Evolutionary conservation across 2,329 filamentous ascomycete genomes (phyloP).

Genomic region (Fusarium nurragi): DNA sequence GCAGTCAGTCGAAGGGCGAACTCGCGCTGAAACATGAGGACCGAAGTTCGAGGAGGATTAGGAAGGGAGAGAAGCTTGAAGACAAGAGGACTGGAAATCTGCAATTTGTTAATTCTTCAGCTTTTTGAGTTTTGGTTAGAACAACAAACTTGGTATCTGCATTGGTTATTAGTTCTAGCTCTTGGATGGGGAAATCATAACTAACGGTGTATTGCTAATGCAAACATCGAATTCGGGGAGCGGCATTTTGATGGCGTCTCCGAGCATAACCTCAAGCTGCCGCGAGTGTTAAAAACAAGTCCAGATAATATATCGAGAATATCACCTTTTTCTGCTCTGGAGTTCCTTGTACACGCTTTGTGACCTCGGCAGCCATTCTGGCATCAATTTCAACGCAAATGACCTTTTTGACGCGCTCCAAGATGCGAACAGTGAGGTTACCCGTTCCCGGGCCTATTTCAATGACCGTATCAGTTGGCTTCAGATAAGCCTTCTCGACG

Average conservation of each 20-base stretch:
- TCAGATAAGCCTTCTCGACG: conserved; percentile 80
- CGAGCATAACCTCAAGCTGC: conserved; percentile 81
- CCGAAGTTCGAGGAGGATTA: conserved; percentile 81
- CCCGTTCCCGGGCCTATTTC: conserved; percentile 93
- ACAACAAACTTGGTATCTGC: conserved; percentile 56
- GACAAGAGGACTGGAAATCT: conserved; percentile 90
- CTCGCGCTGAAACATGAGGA: conserved; percentile 97
- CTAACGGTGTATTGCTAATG: conserved; percentile 69
- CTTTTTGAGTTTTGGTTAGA: background rate
- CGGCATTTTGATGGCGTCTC: conserved; percentile 87
- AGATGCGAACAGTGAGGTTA: conserved; percentile 87
- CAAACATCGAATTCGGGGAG: conserved; percentile 81
- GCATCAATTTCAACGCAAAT: conserved; percentile 94
- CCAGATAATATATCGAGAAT: background rate
- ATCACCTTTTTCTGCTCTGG: conserved; percentile 76
- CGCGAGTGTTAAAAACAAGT: background rate
- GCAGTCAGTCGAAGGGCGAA: conserved; percentile 92
- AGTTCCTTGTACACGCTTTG: conserved; percentile 91
- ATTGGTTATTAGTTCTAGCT: conserved; percentile 24
- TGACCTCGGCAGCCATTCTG: conserved; percentile 94
- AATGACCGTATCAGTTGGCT: conserved; percentile 88
- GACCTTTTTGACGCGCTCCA: conserved; percentile 83
- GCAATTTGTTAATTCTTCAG: conserved; percentile 32
- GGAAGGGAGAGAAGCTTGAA: conserved; percentile 87
- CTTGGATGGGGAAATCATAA: conserved; percentile 51